phyloP scores from a whole-genome alignment of 1,139 yeast species.

The Candida neerlandica region DNA sequence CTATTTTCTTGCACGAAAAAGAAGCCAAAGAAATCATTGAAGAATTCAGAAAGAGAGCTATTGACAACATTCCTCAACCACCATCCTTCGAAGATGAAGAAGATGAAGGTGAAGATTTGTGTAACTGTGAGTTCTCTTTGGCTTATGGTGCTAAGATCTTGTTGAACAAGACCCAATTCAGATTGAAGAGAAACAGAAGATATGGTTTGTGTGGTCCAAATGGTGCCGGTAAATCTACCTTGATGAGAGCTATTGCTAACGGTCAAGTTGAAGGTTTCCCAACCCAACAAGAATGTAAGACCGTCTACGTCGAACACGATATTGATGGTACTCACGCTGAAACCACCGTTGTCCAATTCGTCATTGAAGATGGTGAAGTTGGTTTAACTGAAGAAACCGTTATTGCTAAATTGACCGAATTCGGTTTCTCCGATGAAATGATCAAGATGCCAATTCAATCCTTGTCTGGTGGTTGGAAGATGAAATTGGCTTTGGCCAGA shows the following conservation, averaged over 20 bases:
- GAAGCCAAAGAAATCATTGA: constrained; percentile 90
- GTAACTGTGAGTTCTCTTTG: constrained; percentile 98
- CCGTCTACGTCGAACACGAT: constrained; percentile 99
- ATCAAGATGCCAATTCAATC: constrained; percentile 90
- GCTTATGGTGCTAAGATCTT: constrained; percentile 99
- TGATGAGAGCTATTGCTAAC: constrained; percentile 99
- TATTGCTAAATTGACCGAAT: constrained; percentile 76
- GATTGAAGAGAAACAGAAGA: constrained; percentile 99
- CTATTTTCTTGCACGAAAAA: constrained; percentile 92
- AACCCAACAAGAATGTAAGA: constrained; percentile 96
- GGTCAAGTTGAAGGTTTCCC: constrained; percentile 99
- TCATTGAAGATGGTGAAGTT: constrained; percentile 78
- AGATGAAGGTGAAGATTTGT: constrained; percentile 99
- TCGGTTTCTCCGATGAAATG: constrained; percentile 92
- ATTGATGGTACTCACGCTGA: constrained; percentile 98
- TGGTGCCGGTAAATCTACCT: constrained; percentile 99
- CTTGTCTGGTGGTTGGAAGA: constrained; percentile 99
- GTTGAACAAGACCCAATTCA: constrained; percentile 98
- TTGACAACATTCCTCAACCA: constrained; percentile 96
- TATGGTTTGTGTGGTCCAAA: constrained; percentile 99
- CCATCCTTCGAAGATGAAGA: constrained; percentile 98
- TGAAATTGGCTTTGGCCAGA: constrained; percentile 99
- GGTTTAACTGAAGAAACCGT: constrained; percentile 72
- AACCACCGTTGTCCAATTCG: constrained; percentile 89
- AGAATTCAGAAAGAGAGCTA: constrained; percentile 93